These are phyloP conservation scores for Talaromyces rugulosus DNA, from an alignment of 2,329 filamentous ascomycete genomes.

Conservation along the genomic window DNA sequence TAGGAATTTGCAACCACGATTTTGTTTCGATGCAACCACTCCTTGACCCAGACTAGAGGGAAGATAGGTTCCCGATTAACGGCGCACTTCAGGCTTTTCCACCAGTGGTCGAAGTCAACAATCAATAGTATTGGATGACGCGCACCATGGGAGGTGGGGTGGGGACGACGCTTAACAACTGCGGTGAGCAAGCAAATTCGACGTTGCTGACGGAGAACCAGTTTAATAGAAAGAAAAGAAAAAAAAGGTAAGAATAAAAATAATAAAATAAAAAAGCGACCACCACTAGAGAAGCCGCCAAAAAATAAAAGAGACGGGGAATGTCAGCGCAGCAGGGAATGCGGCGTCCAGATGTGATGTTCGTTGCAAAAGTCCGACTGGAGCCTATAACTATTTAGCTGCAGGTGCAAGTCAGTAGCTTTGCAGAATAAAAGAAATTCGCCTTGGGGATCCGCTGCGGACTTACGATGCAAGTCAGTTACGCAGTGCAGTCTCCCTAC, in stretches of 20 bases:
- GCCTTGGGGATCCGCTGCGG: not conserved
- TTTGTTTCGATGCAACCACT: not conserved
- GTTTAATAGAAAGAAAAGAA: not conserved
- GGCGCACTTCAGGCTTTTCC: not conserved
- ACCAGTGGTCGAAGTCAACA: not conserved
- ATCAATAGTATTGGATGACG: not conserved
- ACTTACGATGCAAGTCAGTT: not conserved
- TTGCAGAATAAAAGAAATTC: not conserved
- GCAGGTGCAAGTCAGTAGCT: not conserved
- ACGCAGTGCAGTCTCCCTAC: not conserved
- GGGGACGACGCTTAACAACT: not conserved
- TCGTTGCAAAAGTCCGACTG: not conserved
- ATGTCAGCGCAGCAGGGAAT: not conserved
- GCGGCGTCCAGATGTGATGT: not conserved
- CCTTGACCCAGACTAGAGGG: not conserved
- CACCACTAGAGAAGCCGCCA: not conserved
- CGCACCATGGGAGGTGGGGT: conserved; percentile 1
- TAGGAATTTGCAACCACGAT: conserved; percentile 1
- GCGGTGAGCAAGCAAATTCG: not conserved
- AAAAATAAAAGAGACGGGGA: not conserved
- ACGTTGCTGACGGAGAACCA: not conserved
- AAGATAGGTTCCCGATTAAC: not conserved
- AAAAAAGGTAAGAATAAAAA: conserved; percentile 1
- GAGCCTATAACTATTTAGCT: not conserved
- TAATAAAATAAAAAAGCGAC: not conserved